Evolutionary conservation across 805 yeast genomes (phyloP).

Genomic region (Myxozyma melibiosi): DNA sequence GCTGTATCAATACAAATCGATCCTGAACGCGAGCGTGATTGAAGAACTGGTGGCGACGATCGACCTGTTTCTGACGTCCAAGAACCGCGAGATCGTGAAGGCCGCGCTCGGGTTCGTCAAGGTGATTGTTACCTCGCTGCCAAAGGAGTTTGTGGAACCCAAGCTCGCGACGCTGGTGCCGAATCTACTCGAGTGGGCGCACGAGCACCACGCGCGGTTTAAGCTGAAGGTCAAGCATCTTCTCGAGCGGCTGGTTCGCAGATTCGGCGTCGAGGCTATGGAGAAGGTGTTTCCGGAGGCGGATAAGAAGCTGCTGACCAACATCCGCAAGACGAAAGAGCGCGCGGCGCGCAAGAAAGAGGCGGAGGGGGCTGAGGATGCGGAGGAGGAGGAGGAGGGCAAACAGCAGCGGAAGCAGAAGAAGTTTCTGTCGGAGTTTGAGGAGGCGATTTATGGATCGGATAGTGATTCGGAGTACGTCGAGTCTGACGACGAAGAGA

Average conservation of each 20-base stretch:
- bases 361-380: constrained; percentile 38
- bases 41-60: constrained; percentile 82
- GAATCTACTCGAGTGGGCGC: constrained; percentile 87
- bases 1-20: constrained; percentile 66
- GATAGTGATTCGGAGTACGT: constrained; percentile 61
- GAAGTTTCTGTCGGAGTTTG: constrained; percentile 82
- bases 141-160: constrained; percentile 70
- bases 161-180: constrained; percentile 66
- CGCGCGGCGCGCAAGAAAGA: constrained; percentile 72
- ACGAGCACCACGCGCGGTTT: constrained; percentile 94
- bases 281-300: constrained; percentile 87
- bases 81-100: constrained; percentile 90
- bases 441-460: constrained; percentile 83
- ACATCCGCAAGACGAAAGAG: constrained; percentile 82
- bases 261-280: constrained; percentile 85
- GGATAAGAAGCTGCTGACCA: constrained; percentile 77
- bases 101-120: constrained; percentile 93
- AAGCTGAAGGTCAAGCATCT: constrained; percentile 91
- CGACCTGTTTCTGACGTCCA: constrained; percentile 85
- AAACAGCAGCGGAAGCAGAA: constrained; percentile 37
- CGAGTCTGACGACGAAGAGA: constrained; percentile 47
- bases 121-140: constrained; percentile 80
- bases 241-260: constrained; percentile 84
- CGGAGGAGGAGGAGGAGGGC: constrained; percentile 30
- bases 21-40: constrained; percentile 60